These are phyloP conservation scores for Neoscytalidium dimidiatum DNA, from an alignment of 2,329 filamentous ascomycete species.

Conservation along the genomic window DNA sequence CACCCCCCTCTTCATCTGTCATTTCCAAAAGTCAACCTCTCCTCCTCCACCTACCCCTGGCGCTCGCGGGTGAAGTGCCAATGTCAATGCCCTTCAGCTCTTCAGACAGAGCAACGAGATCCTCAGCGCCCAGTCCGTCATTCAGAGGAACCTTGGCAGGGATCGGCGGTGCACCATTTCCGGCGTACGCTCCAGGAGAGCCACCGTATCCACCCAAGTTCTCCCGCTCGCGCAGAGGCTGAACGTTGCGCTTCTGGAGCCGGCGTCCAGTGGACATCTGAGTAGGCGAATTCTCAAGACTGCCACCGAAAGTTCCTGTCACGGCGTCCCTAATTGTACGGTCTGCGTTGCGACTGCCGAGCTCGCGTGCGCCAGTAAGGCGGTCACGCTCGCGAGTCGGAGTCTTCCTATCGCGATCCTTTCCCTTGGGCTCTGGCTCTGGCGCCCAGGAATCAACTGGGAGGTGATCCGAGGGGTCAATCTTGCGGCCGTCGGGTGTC, in stretches of 20 bases:
- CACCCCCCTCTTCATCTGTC: background rate
- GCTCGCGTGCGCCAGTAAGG: conserved; percentile 53
- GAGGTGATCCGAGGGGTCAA: conserved; percentile 79
- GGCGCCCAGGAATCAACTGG: conserved; percentile 77
- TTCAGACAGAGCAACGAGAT: conserved; percentile 64
- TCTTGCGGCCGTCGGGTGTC: conserved; percentile 71
- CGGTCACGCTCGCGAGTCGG: conserved; percentile 48
- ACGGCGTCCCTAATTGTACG: conserved; percentile 17
- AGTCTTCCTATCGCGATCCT: conserved; percentile 32
- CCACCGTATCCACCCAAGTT: conserved; percentile 35
- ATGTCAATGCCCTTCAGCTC: conserved; percentile 63
- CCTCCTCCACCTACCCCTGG: conserved; percentile 10
- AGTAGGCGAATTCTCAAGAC: background rate
- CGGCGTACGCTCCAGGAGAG: conserved; percentile 29
- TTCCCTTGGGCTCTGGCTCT: conserved; percentile 68
- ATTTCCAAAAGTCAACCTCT: conserved; percentile 3
- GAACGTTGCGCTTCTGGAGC: conserved; percentile 30
- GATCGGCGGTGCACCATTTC: conserved; percentile 56
- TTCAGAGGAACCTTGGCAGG: conserved; percentile 69
- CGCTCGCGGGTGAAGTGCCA: conserved; percentile 28
- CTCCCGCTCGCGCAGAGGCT: conserved; percentile 36
- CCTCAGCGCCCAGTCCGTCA: conserved; percentile 47
- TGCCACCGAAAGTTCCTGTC: background rate
- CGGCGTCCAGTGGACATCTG: conserved; percentile 20
- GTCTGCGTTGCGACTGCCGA: conserved; percentile 25